Percentiles rank a stretch among this genome's conserved stretches.
These are phyloP conservation scores for Apium graveolens DNA, from an alignment of 129 eudicot genomes.

Conservation along the genomic window DNA sequence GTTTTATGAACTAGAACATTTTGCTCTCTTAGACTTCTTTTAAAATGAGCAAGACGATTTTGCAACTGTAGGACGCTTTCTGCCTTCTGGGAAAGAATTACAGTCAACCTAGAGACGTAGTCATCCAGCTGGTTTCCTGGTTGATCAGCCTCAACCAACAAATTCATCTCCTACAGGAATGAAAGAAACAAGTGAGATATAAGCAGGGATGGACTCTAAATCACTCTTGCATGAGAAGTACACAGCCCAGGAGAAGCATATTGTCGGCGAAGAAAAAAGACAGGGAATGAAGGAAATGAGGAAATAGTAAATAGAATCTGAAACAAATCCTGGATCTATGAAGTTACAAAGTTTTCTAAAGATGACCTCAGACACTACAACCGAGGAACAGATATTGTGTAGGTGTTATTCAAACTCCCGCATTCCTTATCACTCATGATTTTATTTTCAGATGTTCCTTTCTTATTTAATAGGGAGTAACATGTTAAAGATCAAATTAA, in stretches of 20 bases:
- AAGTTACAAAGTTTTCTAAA: not conserved
- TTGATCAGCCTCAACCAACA: constrained; percentile 88
- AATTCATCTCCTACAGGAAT: constrained; percentile 77
- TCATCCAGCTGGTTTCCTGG: constrained; percentile 91
- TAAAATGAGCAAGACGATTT: constrained; percentile 80
- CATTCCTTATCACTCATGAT: not conserved
- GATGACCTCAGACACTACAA: not conserved
- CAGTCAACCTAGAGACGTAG: constrained; percentile 60
- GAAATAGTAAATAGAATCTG: not conserved
- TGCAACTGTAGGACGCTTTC: constrained; percentile 75
- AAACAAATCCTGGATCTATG: not conserved
- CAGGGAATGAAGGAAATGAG: not conserved
- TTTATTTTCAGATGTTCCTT: not conserved
- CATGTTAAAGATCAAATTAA: not conserved
- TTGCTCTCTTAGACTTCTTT: constrained; percentile 78
- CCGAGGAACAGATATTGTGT: not conserved
- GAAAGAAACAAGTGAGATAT: not conserved
- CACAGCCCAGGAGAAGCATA: not conserved
- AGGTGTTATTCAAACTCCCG: not conserved
- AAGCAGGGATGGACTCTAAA: not conserved
- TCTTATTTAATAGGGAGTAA: not conserved
- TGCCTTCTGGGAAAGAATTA: constrained; percentile 83
- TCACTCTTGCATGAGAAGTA: not conserved
- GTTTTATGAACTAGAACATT: constrained; percentile 54
- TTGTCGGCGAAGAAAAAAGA: not conserved